Conservation (phyloP, 2,329 filamentous ascomycete species). For the Ascochyta koolunga region DNA sequence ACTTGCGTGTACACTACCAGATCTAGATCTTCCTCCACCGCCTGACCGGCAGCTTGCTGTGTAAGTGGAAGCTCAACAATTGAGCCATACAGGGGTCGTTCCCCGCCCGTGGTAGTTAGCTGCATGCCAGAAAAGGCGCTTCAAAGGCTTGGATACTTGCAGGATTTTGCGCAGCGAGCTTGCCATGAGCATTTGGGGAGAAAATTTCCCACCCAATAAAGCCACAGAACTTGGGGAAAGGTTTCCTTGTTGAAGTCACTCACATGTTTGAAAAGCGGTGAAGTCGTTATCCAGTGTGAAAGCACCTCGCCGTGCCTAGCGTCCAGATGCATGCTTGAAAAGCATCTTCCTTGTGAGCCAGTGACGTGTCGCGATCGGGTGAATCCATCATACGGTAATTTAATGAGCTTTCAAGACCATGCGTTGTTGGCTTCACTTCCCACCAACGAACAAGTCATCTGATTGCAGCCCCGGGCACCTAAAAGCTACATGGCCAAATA, state of each 20-base stretch:
- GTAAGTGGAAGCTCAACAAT: slow-evolving; percentile 1
- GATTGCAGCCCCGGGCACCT: background rate
- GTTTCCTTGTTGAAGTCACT: background rate
- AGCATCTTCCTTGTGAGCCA: background rate
- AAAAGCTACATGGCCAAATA: background rate
- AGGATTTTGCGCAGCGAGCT: background rate
- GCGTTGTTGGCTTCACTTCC: background rate
- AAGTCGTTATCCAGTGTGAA: background rate
- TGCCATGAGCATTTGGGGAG: background rate
- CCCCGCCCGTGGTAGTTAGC: slow-evolving; percentile 13
- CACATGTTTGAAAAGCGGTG: background rate
- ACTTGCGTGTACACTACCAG: background rate
- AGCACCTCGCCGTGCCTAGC: slow-evolving; percentile 4
- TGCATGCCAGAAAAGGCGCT: background rate
- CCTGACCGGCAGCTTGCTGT: background rate
- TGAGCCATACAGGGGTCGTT: slow-evolving; percentile 5
- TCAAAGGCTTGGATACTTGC: slow-evolving; percentile 1
- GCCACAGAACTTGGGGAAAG: background rate
- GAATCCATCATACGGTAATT: background rate
- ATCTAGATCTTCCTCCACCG: background rate
- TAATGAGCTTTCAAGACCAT: background rate
- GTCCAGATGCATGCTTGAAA: slow-evolving; percentile 3
- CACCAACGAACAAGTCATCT: background rate
- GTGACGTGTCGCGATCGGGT: background rate
- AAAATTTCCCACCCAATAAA: background rate